Evolutionary conservation across 768 basidiomycete genomes (phyloP), one percentile per base, ranked within the genome.

Genomic region (Porpolomopsis calyptriformis): DNA sequence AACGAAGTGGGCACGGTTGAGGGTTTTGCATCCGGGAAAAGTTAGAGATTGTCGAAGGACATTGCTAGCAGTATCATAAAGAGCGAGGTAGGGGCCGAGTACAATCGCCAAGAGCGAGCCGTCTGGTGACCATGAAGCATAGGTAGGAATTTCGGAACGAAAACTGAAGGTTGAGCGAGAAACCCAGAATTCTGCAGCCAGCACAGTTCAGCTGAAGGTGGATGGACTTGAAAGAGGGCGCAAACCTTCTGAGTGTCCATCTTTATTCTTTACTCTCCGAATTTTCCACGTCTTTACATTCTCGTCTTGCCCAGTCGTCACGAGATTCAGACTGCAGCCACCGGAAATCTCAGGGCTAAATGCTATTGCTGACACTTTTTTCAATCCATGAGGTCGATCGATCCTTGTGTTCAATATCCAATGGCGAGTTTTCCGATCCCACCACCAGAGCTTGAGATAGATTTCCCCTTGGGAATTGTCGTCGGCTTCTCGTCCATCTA

Each of bases 381-480:
- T 62, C 27, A 66, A 56, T 23, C 85, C 86, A 62, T 98, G 96
- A 5, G 94, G 92, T 23, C 78, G 73, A 59, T 94, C 88, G 49
- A 96, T 77, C 43, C 91, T 79, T 11, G 92, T 93, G 61, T 91
- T 92, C 56, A 98, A 72, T 57, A 66, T 68, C 82, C 82, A 88
- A 39, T 64, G 71, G 40, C 70, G 68, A 47, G 69, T 64, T 51
- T 74, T 78, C 35, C 65, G 68, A 57, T 82, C 77, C 88, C 91
- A 94, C 46, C 66, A 68, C 94, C 96, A 99, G 26, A 97, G 64
- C 66, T 98, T 98, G 46, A 99, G 72, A 58, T 83, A 83, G 24
- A 82, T 70, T 63, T 83, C 90, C 22, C 67, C 67, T 51, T 71
- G 78, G 62, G 80, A 80, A 10, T 67, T 69, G 19, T 76, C 77